Percentiles rank a stretch among this genome's conserved stretches.
These are phyloP conservation scores for Gaillardinia entomophila DNA, from an alignment of 805 yeast genomes.

Conservation along the genomic window DNA sequence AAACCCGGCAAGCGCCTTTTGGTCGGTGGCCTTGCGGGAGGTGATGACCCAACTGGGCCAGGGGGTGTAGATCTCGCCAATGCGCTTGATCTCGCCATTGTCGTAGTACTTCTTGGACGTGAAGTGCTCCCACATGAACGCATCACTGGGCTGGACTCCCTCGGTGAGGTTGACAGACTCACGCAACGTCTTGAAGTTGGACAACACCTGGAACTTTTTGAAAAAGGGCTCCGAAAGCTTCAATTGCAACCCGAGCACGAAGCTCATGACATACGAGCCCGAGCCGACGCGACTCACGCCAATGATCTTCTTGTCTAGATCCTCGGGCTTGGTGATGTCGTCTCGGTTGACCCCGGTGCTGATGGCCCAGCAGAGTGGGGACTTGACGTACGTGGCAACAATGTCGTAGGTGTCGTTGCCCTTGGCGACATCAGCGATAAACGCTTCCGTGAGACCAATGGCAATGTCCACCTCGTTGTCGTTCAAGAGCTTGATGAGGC, in stretches of 20 bases:
- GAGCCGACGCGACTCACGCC: conserved; percentile 87
- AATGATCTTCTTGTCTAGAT: conserved; percentile 56
- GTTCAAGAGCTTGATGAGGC: conserved; percentile 68
- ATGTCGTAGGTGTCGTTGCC: conserved; percentile 61
- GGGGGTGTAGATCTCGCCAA: conserved; percentile 89
- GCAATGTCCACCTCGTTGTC: conserved; percentile 67
- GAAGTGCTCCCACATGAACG: conserved; percentile 95
- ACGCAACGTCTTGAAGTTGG: conserved; percentile 70
- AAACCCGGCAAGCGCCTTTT: conserved; percentile 30
- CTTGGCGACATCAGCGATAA: conserved; percentile 74
- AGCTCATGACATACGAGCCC: conserved; percentile 89
- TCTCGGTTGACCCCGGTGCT: conserved; percentile 64
- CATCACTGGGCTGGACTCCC: conserved; percentile 54
- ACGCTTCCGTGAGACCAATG: conserved; percentile 88
- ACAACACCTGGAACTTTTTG: conserved; percentile 49
- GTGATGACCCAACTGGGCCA: conserved; percentile 95
- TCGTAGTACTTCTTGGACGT: conserved; percentile 85
- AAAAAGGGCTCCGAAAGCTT: conserved; percentile 49
- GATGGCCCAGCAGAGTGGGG: conserved; percentile 88
- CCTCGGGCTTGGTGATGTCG: conserved; percentile 46
- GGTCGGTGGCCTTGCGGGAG: conserved; percentile 31
- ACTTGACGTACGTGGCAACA: conserved; percentile 76
- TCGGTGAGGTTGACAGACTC: conserved; percentile 62
- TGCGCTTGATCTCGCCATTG: conserved; percentile 66
- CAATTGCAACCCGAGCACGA: conserved; percentile 64